These are phyloP conservation scores for Entamoeba moshkovskii DNA, from an alignment of 208 protist genomes.

Conservation along the genomic window DNA sequence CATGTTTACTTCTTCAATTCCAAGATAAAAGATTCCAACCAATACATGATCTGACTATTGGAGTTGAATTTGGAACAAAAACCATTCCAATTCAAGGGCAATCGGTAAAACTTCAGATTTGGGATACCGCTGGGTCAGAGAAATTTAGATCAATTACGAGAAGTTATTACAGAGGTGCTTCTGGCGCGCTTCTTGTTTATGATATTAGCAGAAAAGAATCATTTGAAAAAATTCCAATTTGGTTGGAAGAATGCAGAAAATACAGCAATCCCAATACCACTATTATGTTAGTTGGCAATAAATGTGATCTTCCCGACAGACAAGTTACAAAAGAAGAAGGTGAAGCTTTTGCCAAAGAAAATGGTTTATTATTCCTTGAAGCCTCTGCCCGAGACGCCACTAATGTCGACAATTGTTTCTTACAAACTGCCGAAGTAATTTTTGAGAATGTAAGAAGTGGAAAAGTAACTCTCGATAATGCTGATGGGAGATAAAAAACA, in stretches of 20 bases:
- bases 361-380: slow-evolving; percentile 87
- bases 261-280: slow-evolving; percentile 67
- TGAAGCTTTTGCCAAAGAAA: slow-evolving; percentile 71
- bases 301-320: slow-evolving; percentile 74
- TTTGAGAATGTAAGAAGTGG: not conserved
- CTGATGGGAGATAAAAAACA: not conserved
- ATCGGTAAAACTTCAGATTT: slow-evolving; percentile 26
- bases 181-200: slow-evolving; percentile 30
- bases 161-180: slow-evolving; percentile 26
- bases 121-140: slow-evolving; percentile 38
- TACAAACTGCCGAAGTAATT: slow-evolving; percentile 1
- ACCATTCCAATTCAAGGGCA: not conserved
- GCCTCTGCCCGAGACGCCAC: slow-evolving; percentile 87
- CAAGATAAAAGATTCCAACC: slow-evolving; percentile 15
- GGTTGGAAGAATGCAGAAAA: slow-evolving; percentile 20
- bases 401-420: slow-evolving; percentile 66
- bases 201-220: slow-evolving; percentile 30
- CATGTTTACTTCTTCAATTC: slow-evolving; percentile 30
- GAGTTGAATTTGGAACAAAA: slow-evolving; percentile 36
- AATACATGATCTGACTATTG: slow-evolving; percentile 34
- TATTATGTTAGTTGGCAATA: slow-evolving; percentile 98
- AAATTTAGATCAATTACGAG: slow-evolving; percentile 30
- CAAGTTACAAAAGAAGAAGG: slow-evolving; percentile 72
- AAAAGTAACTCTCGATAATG: slow-evolving; percentile 5
- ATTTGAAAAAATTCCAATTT: slow-evolving; percentile 23